A percentile compares a stretch with the other conserved stretches of the same genome.
phyloP scores from a whole-genome alignment of 192 early-diverging fungal genomes.

The Glomus cerebriforme region DNA sequence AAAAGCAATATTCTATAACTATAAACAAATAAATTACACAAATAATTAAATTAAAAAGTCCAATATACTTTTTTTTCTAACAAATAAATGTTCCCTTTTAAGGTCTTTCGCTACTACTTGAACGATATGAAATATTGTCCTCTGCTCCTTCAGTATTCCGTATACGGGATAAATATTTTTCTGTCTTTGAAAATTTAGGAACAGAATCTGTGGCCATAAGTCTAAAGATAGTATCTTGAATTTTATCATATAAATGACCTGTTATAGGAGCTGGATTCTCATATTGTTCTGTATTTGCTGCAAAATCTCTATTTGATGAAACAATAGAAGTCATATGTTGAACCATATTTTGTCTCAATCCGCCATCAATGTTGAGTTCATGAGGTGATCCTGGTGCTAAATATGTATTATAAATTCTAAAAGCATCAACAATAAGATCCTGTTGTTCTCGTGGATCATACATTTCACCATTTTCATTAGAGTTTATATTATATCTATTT shows the following conservation, averaged over 20 bases:
- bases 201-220: constrained; percentile 77
- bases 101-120: background rate
- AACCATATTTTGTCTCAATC: constrained; percentile 51
- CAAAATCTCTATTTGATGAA: constrained; percentile 27
- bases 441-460: constrained; percentile 37
- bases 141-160: background rate
- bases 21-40: too few relatives aligned
- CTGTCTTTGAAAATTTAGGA: constrained; percentile 72
- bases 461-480: background rate
- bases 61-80: too few relatives aligned
- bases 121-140: background rate
- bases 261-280: background rate
- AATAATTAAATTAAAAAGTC: too few relatives aligned
- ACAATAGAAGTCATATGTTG: constrained; percentile 50
- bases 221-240: constrained; percentile 70
- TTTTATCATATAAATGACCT: constrained; percentile 55
- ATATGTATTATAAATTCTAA: constrained; percentile 55
- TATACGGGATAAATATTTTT: constrained; percentile 41
- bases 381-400: constrained; percentile 44
- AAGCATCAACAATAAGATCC: constrained; percentile 51
- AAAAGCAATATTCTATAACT: too few relatives aligned
- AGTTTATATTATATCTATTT: constrained; percentile 30
- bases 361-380: constrained; percentile 58
- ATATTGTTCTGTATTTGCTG: constrained; percentile 14
- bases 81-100: too few relatives aligned